Evolutionary conservation across 176 grass and related monocot genomes (phyloP), one percentile per base, ranked within the genome.

Genomic region (Triticum timopheevii): DNA sequence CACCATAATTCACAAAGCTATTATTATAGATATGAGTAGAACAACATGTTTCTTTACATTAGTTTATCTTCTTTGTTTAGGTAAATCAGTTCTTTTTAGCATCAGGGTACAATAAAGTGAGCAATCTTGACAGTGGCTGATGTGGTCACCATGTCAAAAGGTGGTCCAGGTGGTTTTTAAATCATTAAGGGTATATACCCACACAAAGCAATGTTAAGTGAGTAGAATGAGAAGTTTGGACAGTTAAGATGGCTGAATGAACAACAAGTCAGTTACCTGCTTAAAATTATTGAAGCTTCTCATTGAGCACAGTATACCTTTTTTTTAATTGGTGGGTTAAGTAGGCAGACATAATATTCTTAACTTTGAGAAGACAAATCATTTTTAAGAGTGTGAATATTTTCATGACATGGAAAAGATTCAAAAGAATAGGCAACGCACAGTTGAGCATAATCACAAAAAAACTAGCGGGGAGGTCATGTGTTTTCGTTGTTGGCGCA

Each of bases 71-170:
- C 56, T 56, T 52, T 54, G 50, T 73, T 28, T 71, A 22, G 74
- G 58, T 79, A 33, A 56, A 80, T 71, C 56, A 7, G 45, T 38
- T 35, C 34, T 20, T n/a, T 31, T 25, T 71, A 12, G 19, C 52
- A 82, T 25, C 4, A 1, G 23, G 13, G 27, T 80, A 11, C 23
- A 12, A 80, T 59, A 64, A 80, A 75, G 42, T 77, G 62, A 49
- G n/a, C 40, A 73, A 56, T 89, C 58, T 66, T 10, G 34, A 75
- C 42, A 74, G 25, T 65, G 58, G 28, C 3, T 45, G 11, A 71
- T 89, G 31, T 52, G 3, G 75, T 82, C 64, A 31, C 36, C 54
- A 25, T 63, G 61, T 83, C 63, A 19, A 82, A 69, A 77, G 54
- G 40, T 71, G 38, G n/a, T 50, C 62, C 12, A 1, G 22, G 2